Evolutionary conservation across 352 stramenopile species (phyloP).

Genomic region (Globisporangium ultimum): DNA sequence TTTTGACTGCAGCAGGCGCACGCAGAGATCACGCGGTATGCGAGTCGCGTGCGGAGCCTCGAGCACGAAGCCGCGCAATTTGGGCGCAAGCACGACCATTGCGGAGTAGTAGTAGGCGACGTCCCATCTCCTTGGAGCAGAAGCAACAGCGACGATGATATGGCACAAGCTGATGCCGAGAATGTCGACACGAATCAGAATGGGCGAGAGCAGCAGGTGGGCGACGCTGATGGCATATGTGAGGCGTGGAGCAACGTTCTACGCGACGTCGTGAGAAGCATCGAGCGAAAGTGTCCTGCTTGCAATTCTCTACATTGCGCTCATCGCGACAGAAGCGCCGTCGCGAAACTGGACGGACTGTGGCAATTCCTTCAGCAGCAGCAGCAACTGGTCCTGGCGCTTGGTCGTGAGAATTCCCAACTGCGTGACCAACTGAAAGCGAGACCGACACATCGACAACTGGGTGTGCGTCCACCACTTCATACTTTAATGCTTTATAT

Average conservation of each 20-base stretch:
- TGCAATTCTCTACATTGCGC: neutral
- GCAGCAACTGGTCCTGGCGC: constrained; percentile 7
- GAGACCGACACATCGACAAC: constrained; percentile 13
- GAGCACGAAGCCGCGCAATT: constrained; percentile 18
- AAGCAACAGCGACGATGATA: neutral
- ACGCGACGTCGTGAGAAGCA: neutral
- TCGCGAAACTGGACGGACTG: constrained; percentile 6
- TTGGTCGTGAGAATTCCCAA: constrained; percentile 23
- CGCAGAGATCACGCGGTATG: constrained; percentile 25
- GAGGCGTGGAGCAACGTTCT: neutral
- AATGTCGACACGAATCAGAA: neutral
- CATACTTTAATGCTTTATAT: neutral
- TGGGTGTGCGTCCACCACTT: constrained; percentile 12
- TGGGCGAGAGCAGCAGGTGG: constrained; percentile 8
- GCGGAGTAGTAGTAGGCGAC: neutral
- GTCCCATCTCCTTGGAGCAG: too few species aligned
- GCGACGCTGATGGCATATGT: constrained; percentile 6
- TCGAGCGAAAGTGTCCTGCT: neutral
- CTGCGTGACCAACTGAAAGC: constrained; percentile 21
- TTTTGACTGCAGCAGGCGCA: constrained; percentile 12
- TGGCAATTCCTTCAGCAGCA: constrained; percentile 16
- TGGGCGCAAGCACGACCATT: constrained; percentile 2
- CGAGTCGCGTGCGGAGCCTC: constrained; percentile 19
- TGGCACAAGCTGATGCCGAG: too few species aligned
- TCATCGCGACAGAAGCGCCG: neutral